Evolutionary conservation across 1,284 basidiomycete genomes (phyloP), one percentile per base, ranked within the genome.

Genomic region (Cutaneotrichosporon arboriforme): DNA sequence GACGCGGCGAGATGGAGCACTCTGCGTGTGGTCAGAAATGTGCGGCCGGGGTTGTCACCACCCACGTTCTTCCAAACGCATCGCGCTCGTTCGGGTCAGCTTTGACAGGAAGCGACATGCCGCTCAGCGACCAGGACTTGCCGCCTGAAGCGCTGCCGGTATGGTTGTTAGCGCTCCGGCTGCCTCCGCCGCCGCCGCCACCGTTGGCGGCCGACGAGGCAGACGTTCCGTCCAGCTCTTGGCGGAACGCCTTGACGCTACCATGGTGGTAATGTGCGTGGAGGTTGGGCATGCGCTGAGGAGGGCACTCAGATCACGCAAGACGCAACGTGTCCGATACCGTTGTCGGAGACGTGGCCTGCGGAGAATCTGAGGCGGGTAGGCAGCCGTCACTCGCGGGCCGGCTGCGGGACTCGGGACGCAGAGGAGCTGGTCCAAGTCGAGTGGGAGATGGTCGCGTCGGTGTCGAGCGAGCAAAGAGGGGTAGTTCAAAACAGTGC

Each of bases 1-100:
- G 86, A 85, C 0, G 87, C 87, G 14, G 80, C 75, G 42, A 93
- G 81, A 70, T 97, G 94, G 8, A 97, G 80, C 1, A 88, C 85
- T 0, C 90, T 89, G 50, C 86, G n/a, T n/a, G n/a, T n/a, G n/a
- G n/a, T n/a, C n/a, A n/a, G n/a, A 10, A 10, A 31, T 9, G 41
- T 53, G 47, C 50, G 48, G 26, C 13, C 20, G 8, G n/a, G 15
- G 12, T 23, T 15, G 15, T 15, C 31, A 78, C 46, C 10, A 68
- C 70, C 61, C 57, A 73, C 72, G 70, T 58, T 62, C 72, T 52
- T 46, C 70, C 67, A 26, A 64, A 54, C 8, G 58, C 43, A 55
- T 75, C 73, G 51, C 71, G 61, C 60, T 72, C 76, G 20, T 76
- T 76, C 9, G 73, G 72, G 64, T 76, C 74, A 2, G 63, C 67